Percentiles rank a stretch among this genome's conserved stretches.
These are phyloP conservation scores for Pogostemon cablin DNA, from an alignment of 257 asterid genomes.

Conservation along the genomic window DNA sequence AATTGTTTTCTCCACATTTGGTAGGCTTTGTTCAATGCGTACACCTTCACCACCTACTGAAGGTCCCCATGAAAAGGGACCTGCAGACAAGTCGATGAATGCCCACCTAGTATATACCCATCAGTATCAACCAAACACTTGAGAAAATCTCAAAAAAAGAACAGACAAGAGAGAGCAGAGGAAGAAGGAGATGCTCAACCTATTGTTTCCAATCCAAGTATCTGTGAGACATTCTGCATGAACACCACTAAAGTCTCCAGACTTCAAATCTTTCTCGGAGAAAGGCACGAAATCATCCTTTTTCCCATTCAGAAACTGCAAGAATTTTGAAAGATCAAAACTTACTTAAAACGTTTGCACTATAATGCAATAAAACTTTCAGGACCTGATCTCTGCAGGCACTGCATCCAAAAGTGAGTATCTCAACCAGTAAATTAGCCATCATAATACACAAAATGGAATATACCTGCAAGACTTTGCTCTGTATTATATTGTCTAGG, in stretches of 20 bases:
- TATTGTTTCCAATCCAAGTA: slow-evolving; percentile 85
- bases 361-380: slow-evolving; percentile 26
- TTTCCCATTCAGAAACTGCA: slow-evolving; percentile 75
- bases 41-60: slow-evolving; percentile 99
- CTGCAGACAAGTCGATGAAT: slow-evolving; percentile 88
- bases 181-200: slow-evolving; percentile 45
- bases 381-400: slow-evolving; percentile 20
- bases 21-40: slow-evolving; percentile 90
- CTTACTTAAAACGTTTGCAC: slow-evolving; percentile 11
- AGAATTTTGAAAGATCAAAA: slow-evolving; percentile 30
- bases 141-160: slow-evolving; percentile 20
- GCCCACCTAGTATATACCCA: slow-evolving; percentile 79
- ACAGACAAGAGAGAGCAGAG: background rate
- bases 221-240: slow-evolving; percentile 95
- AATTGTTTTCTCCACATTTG: slow-evolving; percentile 88
- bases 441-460: slow-evolving; percentile 28
- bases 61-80: slow-evolving; percentile 99
- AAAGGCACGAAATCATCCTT: slow-evolving; percentile 69
- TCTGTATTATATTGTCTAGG: slow-evolving; percentile 67
- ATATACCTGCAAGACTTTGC: slow-evolving; percentile 91
- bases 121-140: slow-evolving; percentile 22
- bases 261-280: slow-evolving; percentile 71
- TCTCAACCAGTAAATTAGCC: slow-evolving; percentile 8
- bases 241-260: slow-evolving; percentile 75
- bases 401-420: slow-evolving; percentile 30